A percentile compares a stretch with the other conserved stretches of the same genome.
Evolutionary conservation across 2,329 filamentous ascomycete species (phyloP).

Genomic region (Mycosphaerella arachidis): DNA sequence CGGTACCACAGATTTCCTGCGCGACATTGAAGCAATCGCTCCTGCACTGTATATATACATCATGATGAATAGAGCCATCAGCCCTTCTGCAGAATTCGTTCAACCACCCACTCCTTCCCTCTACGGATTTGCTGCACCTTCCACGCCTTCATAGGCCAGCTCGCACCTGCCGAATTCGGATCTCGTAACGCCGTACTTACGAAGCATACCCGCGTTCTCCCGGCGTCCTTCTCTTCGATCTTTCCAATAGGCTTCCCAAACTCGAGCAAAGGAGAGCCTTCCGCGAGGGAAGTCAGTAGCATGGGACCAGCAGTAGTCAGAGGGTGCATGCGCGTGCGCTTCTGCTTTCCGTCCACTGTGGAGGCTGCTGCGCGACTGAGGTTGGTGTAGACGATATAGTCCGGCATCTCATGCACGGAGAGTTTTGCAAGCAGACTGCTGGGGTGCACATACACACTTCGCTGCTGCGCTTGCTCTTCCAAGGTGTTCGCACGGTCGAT

Average conservation of each 20-base stretch:
- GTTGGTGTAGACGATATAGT: constrained; percentile 82
- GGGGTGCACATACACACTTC: constrained; percentile 82
- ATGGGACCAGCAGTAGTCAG: constrained; percentile 72
- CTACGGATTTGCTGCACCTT: constrained; percentile 78
- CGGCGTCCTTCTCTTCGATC: constrained; percentile 49
- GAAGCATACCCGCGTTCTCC: constrained; percentile 67
- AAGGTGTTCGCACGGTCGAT: constrained; percentile 20
- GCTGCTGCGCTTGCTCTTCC: constrained; percentile 50
- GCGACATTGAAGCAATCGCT: neutral
- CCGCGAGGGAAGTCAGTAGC: constrained; percentile 73
- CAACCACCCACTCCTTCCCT: constrained; percentile 69
- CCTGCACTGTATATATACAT: neutral
- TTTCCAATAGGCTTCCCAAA: constrained; percentile 92
- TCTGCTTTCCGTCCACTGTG: constrained; percentile 45
- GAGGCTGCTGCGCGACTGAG: constrained; percentile 64
- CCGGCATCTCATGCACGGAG: constrained; percentile 69
- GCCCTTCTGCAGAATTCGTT: constrained; percentile 42
- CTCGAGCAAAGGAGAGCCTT: constrained; percentile 75
- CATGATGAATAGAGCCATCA: neutral
- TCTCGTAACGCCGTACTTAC: constrained; percentile 66
- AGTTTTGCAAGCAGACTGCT: constrained; percentile 69
- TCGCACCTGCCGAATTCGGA: constrained; percentile 9
- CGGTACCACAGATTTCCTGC: neutral
- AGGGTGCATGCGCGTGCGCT: constrained; percentile 82
- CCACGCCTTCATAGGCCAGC: constrained; percentile 61